phyloP scores from a whole-genome alignment of 2,329 filamentous ascomycete genomes.

The Sarocladium strictum region DNA sequence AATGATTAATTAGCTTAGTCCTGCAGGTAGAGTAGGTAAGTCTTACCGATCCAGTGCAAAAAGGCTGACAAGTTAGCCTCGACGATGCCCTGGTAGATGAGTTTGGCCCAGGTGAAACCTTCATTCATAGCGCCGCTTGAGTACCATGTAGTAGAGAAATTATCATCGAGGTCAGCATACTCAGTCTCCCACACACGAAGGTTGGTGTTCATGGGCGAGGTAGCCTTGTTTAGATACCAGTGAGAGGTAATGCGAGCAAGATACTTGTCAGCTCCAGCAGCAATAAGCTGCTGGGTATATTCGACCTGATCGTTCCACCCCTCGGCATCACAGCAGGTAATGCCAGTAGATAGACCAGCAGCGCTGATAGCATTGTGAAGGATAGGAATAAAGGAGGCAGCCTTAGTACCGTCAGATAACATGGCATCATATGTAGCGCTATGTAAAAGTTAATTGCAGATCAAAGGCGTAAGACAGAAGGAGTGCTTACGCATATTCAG shows the following conservation, averaged over 20 bases:
- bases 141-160: not conserved
- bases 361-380: constrained; percentile 10
- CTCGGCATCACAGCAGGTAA: not conserved
- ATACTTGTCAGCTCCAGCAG: constrained; percentile 3
- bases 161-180: not conserved
- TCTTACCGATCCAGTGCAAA: not conserved
- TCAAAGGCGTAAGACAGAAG: not conserved
- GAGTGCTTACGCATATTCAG: constrained; percentile 11
- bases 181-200: not conserved
- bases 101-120: not conserved
- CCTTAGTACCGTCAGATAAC: constrained; percentile 6
- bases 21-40: not conserved
- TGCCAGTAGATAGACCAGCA: constrained; percentile 2
- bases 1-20: not conserved
- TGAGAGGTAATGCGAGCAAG: not conserved
- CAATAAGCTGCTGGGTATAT: not conserved
- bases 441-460: not conserved
- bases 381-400: constrained; percentile 13
- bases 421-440: constrained; percentile 11
- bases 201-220: not conserved
- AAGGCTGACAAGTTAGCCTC: not conserved
- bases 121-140: not conserved
- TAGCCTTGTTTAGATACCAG: not conserved
- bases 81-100: not conserved
- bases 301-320: not conserved